Percentiles rank a stretch among this genome's conserved stretches.
phyloP scores from a whole-genome alignment of 1,284 basidiomycete species.

The Pascua sp. region DNA sequence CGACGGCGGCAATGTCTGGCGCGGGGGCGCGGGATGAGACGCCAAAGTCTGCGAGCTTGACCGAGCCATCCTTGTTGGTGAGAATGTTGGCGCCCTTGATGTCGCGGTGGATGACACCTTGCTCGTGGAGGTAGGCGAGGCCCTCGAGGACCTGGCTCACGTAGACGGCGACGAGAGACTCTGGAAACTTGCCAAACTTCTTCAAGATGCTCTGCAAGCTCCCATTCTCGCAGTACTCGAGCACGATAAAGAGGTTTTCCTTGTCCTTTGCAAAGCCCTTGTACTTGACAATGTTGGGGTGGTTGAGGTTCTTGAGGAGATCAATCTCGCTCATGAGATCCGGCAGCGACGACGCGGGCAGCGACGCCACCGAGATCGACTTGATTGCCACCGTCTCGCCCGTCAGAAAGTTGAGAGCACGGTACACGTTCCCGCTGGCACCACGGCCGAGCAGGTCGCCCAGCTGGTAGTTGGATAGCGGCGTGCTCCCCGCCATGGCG shows the following conservation, averaged over 20 bases:
- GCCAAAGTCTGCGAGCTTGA: constrained; percentile 92
- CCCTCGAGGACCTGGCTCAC: constrained; percentile 88
- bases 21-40: constrained; percentile 62
- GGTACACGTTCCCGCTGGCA: constrained; percentile 91
- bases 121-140: constrained; percentile 85
- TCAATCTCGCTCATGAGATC: constrained; percentile 98
- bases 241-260: constrained; percentile 91
- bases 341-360: constrained; percentile 84
- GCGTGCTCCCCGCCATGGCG: constrained; percentile 16
- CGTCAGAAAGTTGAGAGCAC: constrained; percentile 90
- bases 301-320: constrained; percentile 90
- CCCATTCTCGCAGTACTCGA: constrained; percentile 97
- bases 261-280: constrained; percentile 92
- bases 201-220: constrained; percentile 93
- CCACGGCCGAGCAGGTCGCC: constrained; percentile 92
- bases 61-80: constrained; percentile 96
- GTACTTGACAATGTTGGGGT: constrained; percentile 96
- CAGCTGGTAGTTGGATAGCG: constrained; percentile 66
- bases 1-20: constrained; percentile 17
- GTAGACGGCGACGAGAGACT: constrained; percentile 92
- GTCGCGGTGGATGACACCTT: constrained; percentile 95
- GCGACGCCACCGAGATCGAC: constrained; percentile 87
- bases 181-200: constrained; percentile 96
- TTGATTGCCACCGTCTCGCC: constrained; percentile 95
- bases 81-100: constrained; percentile 98